These are phyloP conservation scores for Nematodospora anomalae DNA, from an alignment of 1,139 yeast species.

Conservation along the genomic window DNA sequence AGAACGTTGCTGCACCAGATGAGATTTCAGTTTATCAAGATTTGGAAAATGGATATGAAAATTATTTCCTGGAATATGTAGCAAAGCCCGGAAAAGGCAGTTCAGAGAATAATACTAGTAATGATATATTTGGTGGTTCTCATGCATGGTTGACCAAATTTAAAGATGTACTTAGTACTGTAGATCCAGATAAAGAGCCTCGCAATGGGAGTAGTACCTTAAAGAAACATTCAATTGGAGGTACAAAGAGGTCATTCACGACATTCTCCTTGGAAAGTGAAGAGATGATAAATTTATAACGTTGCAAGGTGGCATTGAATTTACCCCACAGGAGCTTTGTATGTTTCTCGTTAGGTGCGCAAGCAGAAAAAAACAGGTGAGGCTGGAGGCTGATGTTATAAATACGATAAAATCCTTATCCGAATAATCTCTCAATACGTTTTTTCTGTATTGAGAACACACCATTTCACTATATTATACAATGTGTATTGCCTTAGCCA, in stretches of 20 bases:
- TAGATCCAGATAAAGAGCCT: slow-evolving; percentile 7
- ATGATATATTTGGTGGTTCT: not conserved
- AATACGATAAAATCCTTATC: no score
- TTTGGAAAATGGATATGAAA: slow-evolving; percentile 29
- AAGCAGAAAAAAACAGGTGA: no score
- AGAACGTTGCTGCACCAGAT: slow-evolving; percentile 1
- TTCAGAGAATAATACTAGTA: not conserved
- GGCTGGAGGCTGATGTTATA: no score
- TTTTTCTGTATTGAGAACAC: no score
- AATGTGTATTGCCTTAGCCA: slow-evolving; percentile 68
- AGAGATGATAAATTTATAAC: slow-evolving; percentile 8
- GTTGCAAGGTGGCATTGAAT: not conserved
- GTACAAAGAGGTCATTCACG: slow-evolving; percentile 12
- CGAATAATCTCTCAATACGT: no score
- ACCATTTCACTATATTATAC: no score
- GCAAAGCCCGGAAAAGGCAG: slow-evolving; percentile 3
- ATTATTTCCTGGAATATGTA: slow-evolving; percentile 18
- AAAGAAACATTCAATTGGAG: slow-evolving; percentile 2
- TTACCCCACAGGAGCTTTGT: slow-evolving; percentile 8
- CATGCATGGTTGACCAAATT: slow-evolving; percentile 8
- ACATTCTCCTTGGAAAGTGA: slow-evolving; percentile 14
- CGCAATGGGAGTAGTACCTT: slow-evolving; percentile 1
- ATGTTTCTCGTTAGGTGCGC: no score
- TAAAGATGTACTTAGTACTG: slow-evolving; percentile 6
- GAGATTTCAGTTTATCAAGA: slow-evolving; percentile 20